Evolutionary conservation across 768 basidiomycete species (phyloP), one percentile per base, ranked within the genome.

Genomic region (Exidia glandulosa): DNA sequence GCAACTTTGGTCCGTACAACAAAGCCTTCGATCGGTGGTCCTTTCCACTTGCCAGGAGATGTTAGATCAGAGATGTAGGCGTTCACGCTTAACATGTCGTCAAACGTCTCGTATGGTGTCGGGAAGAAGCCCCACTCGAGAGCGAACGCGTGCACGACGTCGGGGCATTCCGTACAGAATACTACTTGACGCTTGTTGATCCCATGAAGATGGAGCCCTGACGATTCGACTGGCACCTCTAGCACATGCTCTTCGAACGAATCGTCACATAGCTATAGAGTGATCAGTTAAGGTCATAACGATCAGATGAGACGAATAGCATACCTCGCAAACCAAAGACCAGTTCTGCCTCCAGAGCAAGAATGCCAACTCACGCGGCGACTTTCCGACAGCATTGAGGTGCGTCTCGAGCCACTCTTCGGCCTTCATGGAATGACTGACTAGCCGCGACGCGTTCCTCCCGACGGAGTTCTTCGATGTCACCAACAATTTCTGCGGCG

Each of bases 241-340:
- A 99, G 79, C 58, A 98, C 95, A 66, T 98, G 96, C 69, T 98
- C 95, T 67, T 99, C 95, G 70, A 98, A 98, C 0, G 80, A 81
- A 72, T 99, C 96, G 67, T 99, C 96, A 69, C 96, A 98, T 5
- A 99, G 85, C 94, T 97, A 65, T 0, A 13, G 30, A 7, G 29
- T 31, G 55, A 3, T 9, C 34, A n/a, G n/a, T n/a, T n/a, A n/a
- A n/a, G n/a, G n/a, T n/a, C n/a, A 36, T 36, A 9, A 9, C 16
- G 34, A 36, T 36, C 16, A 36, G 10, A 36, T 36, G 34, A 14
- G 19, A 27, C 25, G 2, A 32, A n/a, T 14, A 33, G 66, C 82
- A 23, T 65, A 92, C 94, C 81, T 99, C 96, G 1, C 94, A 86
- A 0, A 97, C 79, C 0, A 92, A 93, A 0, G 94, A 95, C 84